Evolutionary conservation across 345 rosid species (phyloP), one percentile per base, ranked within the genome.

Genomic region (Mangifera indica): DNA sequence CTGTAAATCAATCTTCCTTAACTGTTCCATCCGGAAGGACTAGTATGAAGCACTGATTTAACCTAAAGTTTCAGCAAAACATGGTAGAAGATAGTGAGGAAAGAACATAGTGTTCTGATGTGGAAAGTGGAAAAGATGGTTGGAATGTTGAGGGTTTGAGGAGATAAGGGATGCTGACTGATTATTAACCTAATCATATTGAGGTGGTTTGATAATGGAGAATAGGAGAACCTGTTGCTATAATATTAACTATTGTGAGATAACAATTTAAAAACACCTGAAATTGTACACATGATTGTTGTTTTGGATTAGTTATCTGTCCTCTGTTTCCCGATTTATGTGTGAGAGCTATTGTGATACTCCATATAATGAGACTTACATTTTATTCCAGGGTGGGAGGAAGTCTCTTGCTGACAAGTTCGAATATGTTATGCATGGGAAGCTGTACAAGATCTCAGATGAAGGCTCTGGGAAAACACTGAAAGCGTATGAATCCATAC

Each of bases 381-480:
- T 46, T 58, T 12, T 58, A n/a, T 62, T 57, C 15, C 79, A 93
- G 97, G 97, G 88, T 66, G 84, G 79, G 44, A 89, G 84, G 79
- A 93, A 88, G 74, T 80, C 92, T 4, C 93, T 93, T 75, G 97
- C 97, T 2, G 98, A 93, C 67, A 93, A 93, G 83, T 93, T 85
- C 12, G 97, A 93, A 60, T 93, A 93, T 70, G 79, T 89, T 17
- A 93, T 93, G 98, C 93, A 93, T 59, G 95, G 97, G 73, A 93
- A 93, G 81, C 80, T 93, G 44, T 93, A 88, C 86, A 89, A 90
- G 88, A 85, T 93, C 69, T 73, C 90, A 10, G 97, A 93, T 75
- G 87, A 86, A 57, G 84, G 84, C 37, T 80, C 88, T 9, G 92
- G 87, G 37, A 86, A 77, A 82, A 73, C 80, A 59, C 81, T 79